phyloP scores from a whole-genome alignment of 176 grass and related monocot species.

The Chloris gayana region DNA sequence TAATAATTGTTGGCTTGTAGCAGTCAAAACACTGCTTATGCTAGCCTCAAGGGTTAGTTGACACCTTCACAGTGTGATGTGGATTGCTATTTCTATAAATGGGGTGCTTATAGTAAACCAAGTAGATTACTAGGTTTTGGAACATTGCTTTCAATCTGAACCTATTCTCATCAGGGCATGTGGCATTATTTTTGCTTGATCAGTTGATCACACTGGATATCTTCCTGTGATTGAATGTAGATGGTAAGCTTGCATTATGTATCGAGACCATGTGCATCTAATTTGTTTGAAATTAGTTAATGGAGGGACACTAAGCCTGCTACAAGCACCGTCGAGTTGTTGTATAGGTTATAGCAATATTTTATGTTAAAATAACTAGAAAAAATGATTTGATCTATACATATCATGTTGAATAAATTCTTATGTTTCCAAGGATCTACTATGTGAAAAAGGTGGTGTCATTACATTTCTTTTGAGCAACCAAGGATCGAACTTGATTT shows the following conservation, averaged over 20 bases:
- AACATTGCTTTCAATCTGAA: background rate
- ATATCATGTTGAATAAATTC: constrained; percentile 2
- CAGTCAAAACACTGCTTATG: background rate
- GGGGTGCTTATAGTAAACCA: background rate
- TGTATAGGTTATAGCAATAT: background rate
- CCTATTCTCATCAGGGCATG: background rate
- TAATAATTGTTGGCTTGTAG: background rate
- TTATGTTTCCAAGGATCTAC: background rate
- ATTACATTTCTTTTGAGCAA: background rate
- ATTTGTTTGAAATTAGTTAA: background rate
- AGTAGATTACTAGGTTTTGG: background rate
- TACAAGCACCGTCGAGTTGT: background rate
- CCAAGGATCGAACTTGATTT: background rate
- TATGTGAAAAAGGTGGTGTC: background rate
- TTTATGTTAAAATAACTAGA: background rate
- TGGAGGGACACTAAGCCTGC: background rate
- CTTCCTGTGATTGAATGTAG: background rate
- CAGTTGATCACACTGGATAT: background rate
- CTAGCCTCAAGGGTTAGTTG: background rate
- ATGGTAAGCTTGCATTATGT: constrained; percentile 15
- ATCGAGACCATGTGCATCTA: background rate
- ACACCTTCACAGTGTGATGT: background rate
- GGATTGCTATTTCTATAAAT: background rate
- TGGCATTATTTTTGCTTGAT: background rate
- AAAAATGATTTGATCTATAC: background rate